These are phyloP conservation scores for Eucalyptus rudis DNA, from an alignment of 345 rosid species.

Conservation along the genomic window DNA sequence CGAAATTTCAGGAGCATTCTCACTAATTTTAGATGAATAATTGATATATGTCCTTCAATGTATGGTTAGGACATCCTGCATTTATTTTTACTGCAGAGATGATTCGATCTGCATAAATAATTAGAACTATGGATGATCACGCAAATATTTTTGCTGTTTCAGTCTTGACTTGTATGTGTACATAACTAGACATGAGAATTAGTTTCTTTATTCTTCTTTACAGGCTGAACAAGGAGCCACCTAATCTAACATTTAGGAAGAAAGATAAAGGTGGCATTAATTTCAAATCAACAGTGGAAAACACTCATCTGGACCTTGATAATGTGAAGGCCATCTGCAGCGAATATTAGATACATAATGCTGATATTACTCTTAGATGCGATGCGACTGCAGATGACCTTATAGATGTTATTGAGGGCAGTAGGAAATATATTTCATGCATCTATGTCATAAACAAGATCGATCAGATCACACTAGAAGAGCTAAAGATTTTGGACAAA, in stretches of 20 bases:
- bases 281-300: conserved; percentile 70
- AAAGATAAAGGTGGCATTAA: conserved; percentile 97
- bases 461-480: conserved; percentile 89
- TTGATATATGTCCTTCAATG: not conserved
- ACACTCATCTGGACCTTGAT: conserved; percentile 83
- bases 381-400: conserved; percentile 99
- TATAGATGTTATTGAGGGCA: conserved; percentile 94
- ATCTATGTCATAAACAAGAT: conserved; percentile 92
- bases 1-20: not conserved
- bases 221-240: conserved; percentile 97
- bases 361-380: conserved; percentile 78
- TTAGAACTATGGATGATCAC: not conserved
- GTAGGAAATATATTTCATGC: conserved; percentile 93
- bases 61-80: not conserved
- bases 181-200: not conserved
- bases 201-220: not conserved
- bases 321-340: conserved; percentile 96
- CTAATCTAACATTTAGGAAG: conserved; percentile 92
- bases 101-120: not conserved
- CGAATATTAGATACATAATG: conserved; percentile 90
- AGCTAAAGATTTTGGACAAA: conserved; percentile 86
- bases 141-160: not conserved
- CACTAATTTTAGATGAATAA: not conserved
- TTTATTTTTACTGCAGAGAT: not conserved
- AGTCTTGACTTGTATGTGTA: not conserved